Evolutionary conservation across 2,329 filamentous ascomycete genomes (phyloP), one percentile per base, ranked within the genome.

Genomic region (Cadophora malorum): DNA sequence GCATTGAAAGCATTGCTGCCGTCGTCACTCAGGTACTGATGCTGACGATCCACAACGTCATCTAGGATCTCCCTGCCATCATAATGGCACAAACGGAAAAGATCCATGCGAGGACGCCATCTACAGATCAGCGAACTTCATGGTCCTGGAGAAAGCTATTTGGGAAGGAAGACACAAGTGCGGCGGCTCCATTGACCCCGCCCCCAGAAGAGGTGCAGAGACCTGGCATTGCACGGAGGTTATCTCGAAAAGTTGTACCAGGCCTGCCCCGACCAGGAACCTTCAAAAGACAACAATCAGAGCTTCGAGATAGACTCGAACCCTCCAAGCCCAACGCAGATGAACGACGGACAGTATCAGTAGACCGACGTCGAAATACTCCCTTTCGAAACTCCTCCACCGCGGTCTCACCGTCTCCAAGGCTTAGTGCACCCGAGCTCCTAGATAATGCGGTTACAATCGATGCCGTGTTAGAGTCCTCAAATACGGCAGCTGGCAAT

Each of bases 201-300:
- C 67, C 67, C 21, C 66, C 56, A 55, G 71, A 74, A 21, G 71
- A 72, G 31, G 50, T 59, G 9, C 69, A 69, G 23, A 69, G 70
- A 59, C 64, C 75, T 31, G 73, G 75, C 9, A 65, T 78, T 33
- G 75, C 72, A 45, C 75, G 75, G 53, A 71, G 76, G 63, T 41
- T 78, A 19, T 79, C 76, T 6, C 68, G 87, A 72, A 88, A 85
- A 75, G 92, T 93, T n/a, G 88, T 94, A 19, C 91, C 93, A 21
- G 90, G 91, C 19, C 81, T 97, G 47, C 92, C 93, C 49, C 87
- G 93, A 60, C 83, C 89, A 4, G 88, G 90, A 74, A 96, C 93
- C 0, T 94, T 96, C 80, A 91, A 90, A 79, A 88, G 94, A 74
- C 93, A 95, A 78, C 87, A 91, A 77, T 95, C 93, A 33, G 94